These are phyloP conservation scores for Penicillium sp. DNA, from an alignment of 2,329 filamentous ascomycete species.

Conservation along the genomic window DNA sequence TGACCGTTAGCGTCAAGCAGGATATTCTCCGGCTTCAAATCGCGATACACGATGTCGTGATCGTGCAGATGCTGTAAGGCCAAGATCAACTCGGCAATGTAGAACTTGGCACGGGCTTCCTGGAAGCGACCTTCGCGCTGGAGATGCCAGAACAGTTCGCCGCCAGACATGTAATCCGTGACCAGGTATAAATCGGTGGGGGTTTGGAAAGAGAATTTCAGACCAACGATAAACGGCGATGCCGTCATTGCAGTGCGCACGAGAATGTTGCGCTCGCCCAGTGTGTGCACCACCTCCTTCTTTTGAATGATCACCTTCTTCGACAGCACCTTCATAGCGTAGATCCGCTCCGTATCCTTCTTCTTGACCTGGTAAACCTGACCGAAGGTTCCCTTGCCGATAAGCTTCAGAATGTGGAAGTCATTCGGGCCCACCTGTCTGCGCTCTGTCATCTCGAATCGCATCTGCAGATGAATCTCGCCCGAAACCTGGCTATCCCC, in stretches of 20 bases:
- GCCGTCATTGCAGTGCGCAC: constrained; percentile 94
- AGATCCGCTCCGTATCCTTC: constrained; percentile 93
- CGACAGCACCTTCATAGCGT: constrained; percentile 98
- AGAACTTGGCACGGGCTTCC: constrained; percentile 94
- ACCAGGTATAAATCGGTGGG: constrained; percentile 97
- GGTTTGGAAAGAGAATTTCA: constrained; percentile 99
- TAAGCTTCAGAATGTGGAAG: constrained; percentile 93
- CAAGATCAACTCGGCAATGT: constrained; percentile 95
- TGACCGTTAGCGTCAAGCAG: constrained; percentile 95
- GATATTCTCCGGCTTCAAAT: constrained; percentile 97
- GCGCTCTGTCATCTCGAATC: constrained; percentile 84
- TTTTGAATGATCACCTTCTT: constrained; percentile 99
- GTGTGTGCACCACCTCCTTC: constrained; percentile 96
- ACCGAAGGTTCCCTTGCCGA: constrained; percentile 97
- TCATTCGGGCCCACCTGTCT: constrained; percentile 93
- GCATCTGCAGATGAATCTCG: constrained; percentile 84
- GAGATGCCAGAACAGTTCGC: constrained; percentile 97
- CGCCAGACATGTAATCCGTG: constrained; percentile 98
- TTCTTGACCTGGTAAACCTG: constrained; percentile 99
- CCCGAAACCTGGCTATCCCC: constrained; percentile 77
- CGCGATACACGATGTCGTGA: constrained; percentile 96
- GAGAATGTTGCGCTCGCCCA: constrained; percentile 95
- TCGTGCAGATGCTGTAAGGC: constrained; percentile 94
- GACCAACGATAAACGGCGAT: constrained; percentile 94
- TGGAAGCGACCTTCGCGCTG: constrained; percentile 97